Evolutionary conservation across 768 basidiomycete genomes (phyloP).

Genomic region (Cystofilobasidium ferigula): DNA sequence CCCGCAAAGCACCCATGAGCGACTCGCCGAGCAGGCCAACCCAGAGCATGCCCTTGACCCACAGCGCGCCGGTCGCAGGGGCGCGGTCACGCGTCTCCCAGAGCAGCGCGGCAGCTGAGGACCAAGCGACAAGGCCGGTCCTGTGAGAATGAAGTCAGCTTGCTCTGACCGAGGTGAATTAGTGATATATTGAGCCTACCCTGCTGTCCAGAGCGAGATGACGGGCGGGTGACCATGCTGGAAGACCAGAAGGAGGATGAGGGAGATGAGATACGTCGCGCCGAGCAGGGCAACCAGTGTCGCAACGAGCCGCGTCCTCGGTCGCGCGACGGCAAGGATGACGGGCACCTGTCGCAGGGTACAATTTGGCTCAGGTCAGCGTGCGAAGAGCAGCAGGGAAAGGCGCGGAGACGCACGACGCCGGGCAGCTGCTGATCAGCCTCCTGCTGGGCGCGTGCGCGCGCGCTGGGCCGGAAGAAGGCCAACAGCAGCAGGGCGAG

Average conservation of each 20-base stretch:
- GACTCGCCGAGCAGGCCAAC: conserved; percentile 12
- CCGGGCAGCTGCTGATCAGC: background rate
- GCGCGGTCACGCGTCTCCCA: background rate
- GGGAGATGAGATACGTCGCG: conserved; percentile 3
- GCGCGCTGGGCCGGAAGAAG: background rate
- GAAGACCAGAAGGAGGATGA: conserved; percentile 11
- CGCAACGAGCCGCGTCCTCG: conserved; percentile 2
- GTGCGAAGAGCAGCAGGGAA: background rate
- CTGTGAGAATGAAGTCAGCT: background rate
- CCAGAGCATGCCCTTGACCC: conserved; percentile 18
- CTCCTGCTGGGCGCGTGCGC: background rate
- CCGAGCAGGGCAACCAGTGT: conserved; percentile 7
- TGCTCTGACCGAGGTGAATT: background rate
- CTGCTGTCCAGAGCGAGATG: conserved; percentile 4
- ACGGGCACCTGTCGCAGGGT: background rate
- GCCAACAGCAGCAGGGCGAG: background rate
- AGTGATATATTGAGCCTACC: background rate
- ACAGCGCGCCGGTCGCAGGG: background rate
- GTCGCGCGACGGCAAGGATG: background rate
- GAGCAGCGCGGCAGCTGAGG: background rate
- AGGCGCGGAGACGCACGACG: background rate
- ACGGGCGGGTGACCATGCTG: conserved; percentile 7
- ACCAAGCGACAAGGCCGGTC: background rate
- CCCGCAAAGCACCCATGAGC: background rate
- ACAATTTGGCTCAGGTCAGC: too few species aligned